Evolutionary conservation across 768 basidiomycete species (phyloP), one percentile per base, ranked within the genome.

Genomic region (Russula lepida): DNA sequence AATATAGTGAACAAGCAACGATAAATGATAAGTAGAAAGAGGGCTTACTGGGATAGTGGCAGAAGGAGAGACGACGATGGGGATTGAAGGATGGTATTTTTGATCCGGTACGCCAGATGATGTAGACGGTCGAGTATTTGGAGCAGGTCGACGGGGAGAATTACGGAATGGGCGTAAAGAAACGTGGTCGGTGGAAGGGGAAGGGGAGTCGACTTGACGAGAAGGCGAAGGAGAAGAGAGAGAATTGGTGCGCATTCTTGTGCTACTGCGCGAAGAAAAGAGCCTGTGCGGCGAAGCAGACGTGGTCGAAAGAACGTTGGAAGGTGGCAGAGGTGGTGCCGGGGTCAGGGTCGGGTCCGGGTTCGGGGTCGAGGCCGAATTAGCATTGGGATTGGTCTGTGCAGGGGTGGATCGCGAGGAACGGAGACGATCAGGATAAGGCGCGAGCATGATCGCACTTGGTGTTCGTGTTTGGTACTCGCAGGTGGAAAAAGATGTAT

Each of bases 401-500:
- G 54, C 25, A 6, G 43, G 17, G 1, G 54, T 23, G 6, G 62
- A 46, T 6, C 58, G 58, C 2, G 57, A 54, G 1, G 62, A 51
- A 23, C 51, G 33, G 21, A 63, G 58, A 43, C 62, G 62, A 39
- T 64, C 46, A 3, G 63, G 60, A 56, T 47, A 63, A 4, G 63
- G 56, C 15, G 61, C 35, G 30, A 63, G 63, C 63, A 64, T 64
- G 52, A 21, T 21, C 4, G 21, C 9, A 2, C 21, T 21, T 21
- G n/a, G 41, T 43, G n/a, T 19, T n/a, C 17, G 41, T 43, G n/a
- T 19, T n/a, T 6, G 6, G 41, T n/a, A 19, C 43, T 21, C n/a
- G 43, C 9, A 21, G 21, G 43, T 44, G 43, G 43, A 44, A 44
- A 21, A 23, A 11, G 41, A 43, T 35, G 12, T 37, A 37, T 37